phyloP scores from a whole-genome alignment of 1,284 basidiomycete species.

The Chalciporus sp. region DNA sequence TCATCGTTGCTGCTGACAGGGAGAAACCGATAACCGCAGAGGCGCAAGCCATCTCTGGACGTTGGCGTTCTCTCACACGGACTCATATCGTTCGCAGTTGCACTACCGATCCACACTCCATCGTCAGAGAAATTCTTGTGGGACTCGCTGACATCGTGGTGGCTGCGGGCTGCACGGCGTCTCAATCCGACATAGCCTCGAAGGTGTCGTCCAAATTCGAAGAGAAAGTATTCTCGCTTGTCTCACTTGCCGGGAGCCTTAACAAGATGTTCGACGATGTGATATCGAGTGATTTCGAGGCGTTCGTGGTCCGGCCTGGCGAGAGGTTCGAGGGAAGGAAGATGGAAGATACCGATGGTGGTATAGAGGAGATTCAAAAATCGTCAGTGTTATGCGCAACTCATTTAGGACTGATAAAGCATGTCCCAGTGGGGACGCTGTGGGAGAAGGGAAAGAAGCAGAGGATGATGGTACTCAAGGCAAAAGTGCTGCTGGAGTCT shows the following conservation, averaged over 20 bases:
- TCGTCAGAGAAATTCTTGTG: slow-evolving; percentile 4
- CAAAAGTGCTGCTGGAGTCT: slow-evolving; percentile 26
- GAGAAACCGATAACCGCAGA: slow-evolving; percentile 2
- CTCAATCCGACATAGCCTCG: slow-evolving; percentile 10
- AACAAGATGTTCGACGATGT: slow-evolving; percentile 25
- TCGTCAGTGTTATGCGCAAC: slow-evolving; percentile 24
- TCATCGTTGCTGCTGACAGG: not conserved
- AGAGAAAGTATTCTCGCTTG: slow-evolving; percentile 18
- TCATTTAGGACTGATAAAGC: slow-evolving; percentile 26
- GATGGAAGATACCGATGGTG: slow-evolving; percentile 26
- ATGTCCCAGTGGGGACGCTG: slow-evolving; percentile 8
- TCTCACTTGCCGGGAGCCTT: slow-evolving; percentile 18
- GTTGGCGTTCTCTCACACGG: slow-evolving; percentile 11
- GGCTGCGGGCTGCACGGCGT: slow-evolving; percentile 16
- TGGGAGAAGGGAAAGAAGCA: slow-evolving; percentile 20
- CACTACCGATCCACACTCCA: not conserved
- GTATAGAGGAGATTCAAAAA: not conserved
- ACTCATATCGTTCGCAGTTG: slow-evolving; percentile 1
- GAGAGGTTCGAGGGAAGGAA: slow-evolving; percentile 11
- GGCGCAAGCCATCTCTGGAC: slow-evolving; percentile 11
- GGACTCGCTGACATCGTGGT: slow-evolving; percentile 16
- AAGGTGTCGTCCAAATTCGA: slow-evolving; percentile 16
- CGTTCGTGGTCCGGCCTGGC: slow-evolving; percentile 13
- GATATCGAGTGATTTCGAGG: slow-evolving; percentile 24
- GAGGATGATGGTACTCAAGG: slow-evolving; percentile 21